A percentile compares a stretch with the other conserved stretches of the same genome.
phyloP scores from a whole-genome alignment of 208 protist genomes.

The Hexamita inflata region DNA sequence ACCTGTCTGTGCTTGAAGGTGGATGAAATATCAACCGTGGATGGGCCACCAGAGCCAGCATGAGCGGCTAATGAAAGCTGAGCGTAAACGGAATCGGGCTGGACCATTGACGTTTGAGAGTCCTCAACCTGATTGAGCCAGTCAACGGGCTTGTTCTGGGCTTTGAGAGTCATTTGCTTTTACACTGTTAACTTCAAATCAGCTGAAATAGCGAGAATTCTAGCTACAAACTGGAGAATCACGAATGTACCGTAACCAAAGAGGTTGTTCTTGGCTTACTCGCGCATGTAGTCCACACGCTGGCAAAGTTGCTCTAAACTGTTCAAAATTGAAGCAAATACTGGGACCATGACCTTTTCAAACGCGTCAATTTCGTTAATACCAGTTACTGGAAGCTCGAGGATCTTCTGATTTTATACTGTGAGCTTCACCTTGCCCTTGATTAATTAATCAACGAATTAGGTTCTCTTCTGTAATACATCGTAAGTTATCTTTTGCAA shows the following conservation, averaged over 20 bases:
- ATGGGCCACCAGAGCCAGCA: slow-evolving; percentile 10
- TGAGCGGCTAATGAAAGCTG: neutral
- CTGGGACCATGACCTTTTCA: neutral
- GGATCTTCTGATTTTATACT: neutral
- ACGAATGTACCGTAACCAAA: neutral
- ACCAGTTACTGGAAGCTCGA: neutral
- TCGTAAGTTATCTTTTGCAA: no score
- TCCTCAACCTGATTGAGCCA: no score
- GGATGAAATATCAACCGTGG: neutral
- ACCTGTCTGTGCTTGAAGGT: neutral
- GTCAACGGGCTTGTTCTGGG: no score
- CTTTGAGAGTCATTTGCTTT: no score
- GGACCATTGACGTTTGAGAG: no score
- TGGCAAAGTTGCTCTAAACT: neutral
- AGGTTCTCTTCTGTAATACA: no score
- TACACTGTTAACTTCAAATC: no score
- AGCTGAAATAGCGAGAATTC: slow-evolving; percentile 22
- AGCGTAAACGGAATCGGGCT: no score
- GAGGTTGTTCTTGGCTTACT: neutral
- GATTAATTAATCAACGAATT: no score
- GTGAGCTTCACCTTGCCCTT: neutral
- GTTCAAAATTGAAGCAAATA: neutral
- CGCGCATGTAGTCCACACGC: neutral
- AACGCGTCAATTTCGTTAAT: slow-evolving; percentile 12
- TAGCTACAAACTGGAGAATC: neutral